Evolutionary conservation across 495 filamentous ascomycete genomes (phyloP).

Genomic region (Durotheca rogersii): DNA sequence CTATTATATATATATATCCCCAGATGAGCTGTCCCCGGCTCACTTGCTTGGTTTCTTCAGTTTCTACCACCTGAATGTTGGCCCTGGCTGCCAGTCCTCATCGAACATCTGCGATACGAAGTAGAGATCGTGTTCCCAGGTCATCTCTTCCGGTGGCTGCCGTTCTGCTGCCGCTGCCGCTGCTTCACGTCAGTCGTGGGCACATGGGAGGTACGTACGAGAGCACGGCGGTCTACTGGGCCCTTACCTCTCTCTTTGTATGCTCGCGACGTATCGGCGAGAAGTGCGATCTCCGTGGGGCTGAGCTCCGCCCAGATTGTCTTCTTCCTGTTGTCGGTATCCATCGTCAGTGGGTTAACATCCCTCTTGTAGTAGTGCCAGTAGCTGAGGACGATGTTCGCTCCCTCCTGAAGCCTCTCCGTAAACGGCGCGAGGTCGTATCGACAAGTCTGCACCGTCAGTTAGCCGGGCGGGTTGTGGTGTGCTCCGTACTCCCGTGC

Average conservation of each 20-base stretch:
- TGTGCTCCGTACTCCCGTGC: neutral
- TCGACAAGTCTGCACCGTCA: neutral
- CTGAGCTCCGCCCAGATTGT: slow-evolving; percentile 21
- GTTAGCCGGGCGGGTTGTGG: neutral
- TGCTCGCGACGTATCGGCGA: slow-evolving; percentile 23
- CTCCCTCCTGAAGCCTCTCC: slow-evolving; percentile 34
- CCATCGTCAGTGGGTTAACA: slow-evolving; percentile 15
- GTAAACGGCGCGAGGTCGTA: slow-evolving; percentile 35
- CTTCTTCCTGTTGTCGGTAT: slow-evolving; percentile 16
- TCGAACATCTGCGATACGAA: slow-evolving; percentile 40
- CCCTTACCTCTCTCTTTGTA: slow-evolving; percentile 24
- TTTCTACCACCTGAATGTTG: slow-evolving; percentile 13
- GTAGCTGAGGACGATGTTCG: slow-evolving; percentile 37
- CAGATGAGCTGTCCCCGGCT: neutral
- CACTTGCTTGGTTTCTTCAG: neutral
- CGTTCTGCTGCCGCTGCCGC: neutral
- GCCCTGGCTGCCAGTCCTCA: slow-evolving; percentile 23
- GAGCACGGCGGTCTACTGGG: neutral
- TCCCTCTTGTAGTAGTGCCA: slow-evolving; percentile 41
- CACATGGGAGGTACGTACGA: neutral
- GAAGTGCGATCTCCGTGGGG: slow-evolving; percentile 3
- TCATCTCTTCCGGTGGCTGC: neutral
- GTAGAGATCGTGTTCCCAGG: slow-evolving; percentile 36
- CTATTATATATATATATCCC: neutral
- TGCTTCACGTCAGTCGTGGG: slow-evolving; percentile 1